These are phyloP conservation scores for Penicillium sp. DNA, from an alignment of 2,329 filamentous ascomycete species.

Conservation along the genomic window DNA sequence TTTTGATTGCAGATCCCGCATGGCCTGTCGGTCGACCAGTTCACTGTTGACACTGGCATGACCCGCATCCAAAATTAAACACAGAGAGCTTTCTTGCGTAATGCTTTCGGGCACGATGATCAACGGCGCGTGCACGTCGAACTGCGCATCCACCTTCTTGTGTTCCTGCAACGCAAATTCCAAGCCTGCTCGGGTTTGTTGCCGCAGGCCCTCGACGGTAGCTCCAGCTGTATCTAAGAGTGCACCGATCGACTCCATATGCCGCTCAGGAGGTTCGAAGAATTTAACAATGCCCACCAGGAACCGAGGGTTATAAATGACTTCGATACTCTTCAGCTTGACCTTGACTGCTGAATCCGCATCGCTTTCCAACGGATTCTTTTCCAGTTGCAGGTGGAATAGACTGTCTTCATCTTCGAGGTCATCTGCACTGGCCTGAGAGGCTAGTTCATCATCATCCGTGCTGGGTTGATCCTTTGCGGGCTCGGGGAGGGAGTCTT, in stretches of 20 bases:
- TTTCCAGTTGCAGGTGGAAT: conserved; percentile 88
- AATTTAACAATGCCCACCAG: conserved; percentile 89
- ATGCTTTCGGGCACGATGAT: conserved; percentile 97
- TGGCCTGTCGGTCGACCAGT: conserved; percentile 84
- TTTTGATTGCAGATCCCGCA: conserved; percentile 87
- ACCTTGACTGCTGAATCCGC: conserved; percentile 87
- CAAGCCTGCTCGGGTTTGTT: conserved; percentile 91
- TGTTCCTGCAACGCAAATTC: conserved; percentile 97
- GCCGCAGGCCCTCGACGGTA: conserved; percentile 89
- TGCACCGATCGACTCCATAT: conserved; percentile 97
- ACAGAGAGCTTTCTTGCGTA: conserved; percentile 73
- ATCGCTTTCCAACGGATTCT: conserved; percentile 89
- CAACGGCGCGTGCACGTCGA: conserved; percentile 91
- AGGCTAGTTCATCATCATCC: conserved; percentile 39
- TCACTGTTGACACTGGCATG: conserved; percentile 94
- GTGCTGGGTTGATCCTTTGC: conserved; percentile 39
- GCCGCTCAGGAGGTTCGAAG: conserved; percentile 91
- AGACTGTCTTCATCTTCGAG: conserved; percentile 67
- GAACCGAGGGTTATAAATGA: conserved; percentile 96
- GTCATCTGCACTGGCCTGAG: conserved; percentile 41
- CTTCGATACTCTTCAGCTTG: conserved; percentile 91
- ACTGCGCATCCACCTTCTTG: conserved; percentile 93
- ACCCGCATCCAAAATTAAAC: conserved; percentile 92
- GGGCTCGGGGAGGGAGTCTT: conserved; percentile 68
- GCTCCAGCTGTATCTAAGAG: conserved; percentile 94